Conservation (phyloP, 2,329 filamentous ascomycete species). For the Sarocladiaceae sp. region DNA sequence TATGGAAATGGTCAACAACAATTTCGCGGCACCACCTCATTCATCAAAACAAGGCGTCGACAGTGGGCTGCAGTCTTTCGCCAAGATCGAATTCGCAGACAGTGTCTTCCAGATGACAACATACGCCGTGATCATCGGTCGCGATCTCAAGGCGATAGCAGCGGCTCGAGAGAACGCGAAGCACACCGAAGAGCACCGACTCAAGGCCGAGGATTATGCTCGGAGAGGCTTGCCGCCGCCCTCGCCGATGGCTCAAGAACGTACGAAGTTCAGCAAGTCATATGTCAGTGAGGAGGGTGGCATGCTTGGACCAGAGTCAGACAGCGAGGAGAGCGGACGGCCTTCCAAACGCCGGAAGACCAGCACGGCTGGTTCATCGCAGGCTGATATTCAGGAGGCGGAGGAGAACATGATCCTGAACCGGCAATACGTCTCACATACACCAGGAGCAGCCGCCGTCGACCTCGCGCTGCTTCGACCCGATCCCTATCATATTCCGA, state of each 20-base stretch:
- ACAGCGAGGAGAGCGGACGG: slow-evolving; percentile 44
- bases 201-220: slow-evolving; percentile 41
- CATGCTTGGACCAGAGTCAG: slow-evolving; percentile 60
- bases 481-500: slow-evolving; percentile 57
- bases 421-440: slow-evolving; percentile 57
- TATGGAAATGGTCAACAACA: slow-evolving; percentile 13
- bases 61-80: slow-evolving; percentile 47
- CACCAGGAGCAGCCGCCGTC: slow-evolving; percentile 53
- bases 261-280: slow-evolving; percentile 56
- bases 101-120: slow-evolving; percentile 77
- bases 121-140: slow-evolving; percentile 66
- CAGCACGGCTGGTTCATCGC: slow-evolving; percentile 37
- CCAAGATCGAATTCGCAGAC: slow-evolving; percentile 66
- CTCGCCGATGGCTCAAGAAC: slow-evolving; percentile 44
- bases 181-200: slow-evolving; percentile 40
- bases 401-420: slow-evolving; percentile 47
- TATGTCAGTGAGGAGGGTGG: slow-evolving; percentile 68
- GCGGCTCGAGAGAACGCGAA: slow-evolving; percentile 50
- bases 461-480: slow-evolving; percentile 58
- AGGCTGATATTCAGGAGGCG: slow-evolving; percentile 35
- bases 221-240: slow-evolving; percentile 46
- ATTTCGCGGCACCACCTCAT: background rate
- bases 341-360: slow-evolving; percentile 44
- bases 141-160: slow-evolving; percentile 58
- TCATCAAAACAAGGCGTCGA: slow-evolving; percentile 7